Base-by-base conservation (phyloP, 129 eudicot species). In the Artemisia annua region DNA sequence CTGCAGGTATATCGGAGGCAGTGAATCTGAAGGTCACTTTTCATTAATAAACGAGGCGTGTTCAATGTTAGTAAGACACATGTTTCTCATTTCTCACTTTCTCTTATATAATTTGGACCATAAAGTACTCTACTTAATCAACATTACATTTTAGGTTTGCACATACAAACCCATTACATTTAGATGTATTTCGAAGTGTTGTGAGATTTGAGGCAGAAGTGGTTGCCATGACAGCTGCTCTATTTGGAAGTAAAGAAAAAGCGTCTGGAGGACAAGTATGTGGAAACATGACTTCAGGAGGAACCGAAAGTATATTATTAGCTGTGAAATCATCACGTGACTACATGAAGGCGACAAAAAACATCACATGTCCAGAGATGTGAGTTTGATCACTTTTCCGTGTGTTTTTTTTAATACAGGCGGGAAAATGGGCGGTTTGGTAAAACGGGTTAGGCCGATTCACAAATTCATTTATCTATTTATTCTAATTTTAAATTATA, bases 1-100 rank as follows among this genome's bases (percentile, higher is more conserved):
- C 22, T 75, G 86, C 89, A 95, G 99, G 50, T 95, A 95, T 78
- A 95, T 95, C 77, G 99, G 86, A 81, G 99, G 99, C 75, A 85
- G 78, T 18, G 97, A 95, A 78, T 83, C 89, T 28, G 97, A 95
- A 85, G 99, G 97, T 57, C 99, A 95, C 79, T 91, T 95, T 72
- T 86, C 97, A 12, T 71, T 95, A 84, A 91, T 95, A 75, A 95
- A 91, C 20, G 99, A 95, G 93, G 99, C 99, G 60, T 95, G 96
- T 66, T 88, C 99, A 76, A 91, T 95, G 99, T 94, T 72, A 94
- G 99, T 91, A 80, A 74, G 85, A 68, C 53, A 9, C 48, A 22
- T 22, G 32, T 11, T 64, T 4, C 11, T 61, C 66, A 61, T 17
- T 43, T 78, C 39, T 67, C 46, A 63, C 70, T 1, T 30, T 16